These are phyloP conservation scores for Aspergillus sclerotialis DNA, from an alignment of 2,329 filamentous ascomycete species.

Conservation along the genomic window DNA sequence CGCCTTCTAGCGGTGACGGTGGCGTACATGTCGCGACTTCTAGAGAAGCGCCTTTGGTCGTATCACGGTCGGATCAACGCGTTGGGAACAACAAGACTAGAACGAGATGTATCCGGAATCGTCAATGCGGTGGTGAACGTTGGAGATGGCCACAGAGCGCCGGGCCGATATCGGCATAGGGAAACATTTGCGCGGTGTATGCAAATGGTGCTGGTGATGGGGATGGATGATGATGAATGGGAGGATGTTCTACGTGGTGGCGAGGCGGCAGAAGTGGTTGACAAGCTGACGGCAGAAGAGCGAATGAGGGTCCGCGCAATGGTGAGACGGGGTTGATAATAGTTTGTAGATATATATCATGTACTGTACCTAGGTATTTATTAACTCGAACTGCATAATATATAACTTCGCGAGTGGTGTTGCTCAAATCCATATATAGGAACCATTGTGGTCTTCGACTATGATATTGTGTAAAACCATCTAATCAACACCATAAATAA, in stretches of 20 bases:
- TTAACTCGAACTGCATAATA: constrained; percentile 1
- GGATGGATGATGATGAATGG: constrained; percentile 96
- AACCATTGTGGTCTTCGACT: no score
- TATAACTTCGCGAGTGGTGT: no score
- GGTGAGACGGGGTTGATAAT: constrained; percentile 38
- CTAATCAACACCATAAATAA: no score
- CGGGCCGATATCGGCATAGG: constrained; percentile 62
- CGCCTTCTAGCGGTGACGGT: constrained; percentile 69
- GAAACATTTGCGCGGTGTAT: constrained; percentile 69
- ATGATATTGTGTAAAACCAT: no score
- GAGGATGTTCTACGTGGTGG: constrained; percentile 59
- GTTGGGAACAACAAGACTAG: constrained; percentile 73
- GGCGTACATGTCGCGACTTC: constrained; percentile 64
- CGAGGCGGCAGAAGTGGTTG: constrained; percentile 46
- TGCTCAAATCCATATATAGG: no score
- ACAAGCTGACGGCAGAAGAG: constrained; percentile 66
- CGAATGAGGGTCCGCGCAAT: constrained; percentile 64
- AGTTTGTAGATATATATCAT: not conserved
- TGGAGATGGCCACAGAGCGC: constrained; percentile 22
- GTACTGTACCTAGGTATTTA: not conserved
- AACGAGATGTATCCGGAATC: constrained; percentile 74
- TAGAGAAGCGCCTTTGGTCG: constrained; percentile 82
- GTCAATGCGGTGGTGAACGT: constrained; percentile 45
- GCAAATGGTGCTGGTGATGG: constrained; percentile 79
- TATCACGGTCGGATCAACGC: constrained; percentile 74